Conservation (phyloP, 2,329 filamentous ascomycete genomes). For the Acrocalymma vagum region DNA sequence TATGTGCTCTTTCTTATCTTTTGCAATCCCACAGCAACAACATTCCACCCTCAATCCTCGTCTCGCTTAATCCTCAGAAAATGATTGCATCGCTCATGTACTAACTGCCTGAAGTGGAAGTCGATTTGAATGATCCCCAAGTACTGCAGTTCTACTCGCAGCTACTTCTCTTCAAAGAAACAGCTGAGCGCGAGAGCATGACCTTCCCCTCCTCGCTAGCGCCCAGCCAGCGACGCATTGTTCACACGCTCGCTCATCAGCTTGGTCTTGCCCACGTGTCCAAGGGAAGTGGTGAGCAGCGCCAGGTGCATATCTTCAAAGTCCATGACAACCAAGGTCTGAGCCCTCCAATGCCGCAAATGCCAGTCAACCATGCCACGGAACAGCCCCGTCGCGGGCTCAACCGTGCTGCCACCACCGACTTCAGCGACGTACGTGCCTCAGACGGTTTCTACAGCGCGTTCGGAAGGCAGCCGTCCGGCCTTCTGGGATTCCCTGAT, state of each 20-base stretch:
- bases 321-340: conserved; percentile 65
- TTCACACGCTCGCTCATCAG: conserved; percentile 94
- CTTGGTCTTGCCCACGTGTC: conserved; percentile 93
- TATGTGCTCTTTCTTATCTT: too few relatives aligned
- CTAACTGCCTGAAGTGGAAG: conserved; percentile 62
- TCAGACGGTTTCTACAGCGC: conserved; percentile 78
- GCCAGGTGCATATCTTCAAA: conserved; percentile 91
- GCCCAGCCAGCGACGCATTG: conserved; percentile 84
- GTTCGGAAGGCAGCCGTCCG: conserved; percentile 80
- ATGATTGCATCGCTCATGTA: conserved; percentile 12
- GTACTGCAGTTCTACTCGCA: conserved; percentile 91
- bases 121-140: conserved; percentile 90
- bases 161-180: conserved; percentile 86
- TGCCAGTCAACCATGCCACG: conserved; percentile 70
- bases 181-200: conserved; percentile 77
- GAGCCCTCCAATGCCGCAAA: conserved; percentile 70
- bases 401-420: conserved; percentile 95
- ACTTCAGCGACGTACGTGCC: conserved; percentile 85
- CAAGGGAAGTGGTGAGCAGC: conserved; percentile 84
- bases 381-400: conserved; percentile 85
- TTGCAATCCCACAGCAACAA: too few relatives aligned
- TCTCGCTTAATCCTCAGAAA: conserved; percentile 3
- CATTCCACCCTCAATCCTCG: conserved; percentile 4
- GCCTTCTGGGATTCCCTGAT: conserved; percentile 82
- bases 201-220: conserved; percentile 84